Evolutionary conservation across 768 basidiomycete genomes (phyloP).

Genomic region (Trametes coccinea): DNA sequence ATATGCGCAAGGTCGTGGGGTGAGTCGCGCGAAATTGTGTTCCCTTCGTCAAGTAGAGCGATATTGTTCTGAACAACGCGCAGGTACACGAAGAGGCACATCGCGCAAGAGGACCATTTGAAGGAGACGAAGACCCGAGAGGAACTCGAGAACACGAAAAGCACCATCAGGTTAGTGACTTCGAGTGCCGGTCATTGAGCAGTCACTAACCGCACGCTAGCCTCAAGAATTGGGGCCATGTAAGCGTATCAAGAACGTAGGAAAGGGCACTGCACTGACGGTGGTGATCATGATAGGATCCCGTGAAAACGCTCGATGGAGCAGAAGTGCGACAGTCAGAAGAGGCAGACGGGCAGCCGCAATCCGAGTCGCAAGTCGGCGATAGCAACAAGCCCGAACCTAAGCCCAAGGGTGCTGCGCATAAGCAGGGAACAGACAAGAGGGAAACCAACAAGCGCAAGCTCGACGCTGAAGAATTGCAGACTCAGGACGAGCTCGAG

Average conservation of each 20-base stretch:
- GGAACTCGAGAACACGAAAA: conserved; percentile 35
- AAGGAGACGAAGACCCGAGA: conserved; percentile 34
- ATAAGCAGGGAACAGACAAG: not conserved
- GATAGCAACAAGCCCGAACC: not conserved
- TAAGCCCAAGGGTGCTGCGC: not conserved
- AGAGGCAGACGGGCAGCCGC: not conserved
- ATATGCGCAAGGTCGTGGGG: conserved; percentile 37
- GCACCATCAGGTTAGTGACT: conserved; percentile 33
- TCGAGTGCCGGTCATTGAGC: not conserved
- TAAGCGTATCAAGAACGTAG: conserved; percentile 11
- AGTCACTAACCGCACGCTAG: conserved; percentile 14
- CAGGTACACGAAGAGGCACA: conserved; percentile 35
- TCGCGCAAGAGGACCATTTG: conserved; percentile 35
- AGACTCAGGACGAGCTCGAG: not conserved
- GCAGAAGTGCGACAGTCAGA: conserved; percentile 6
- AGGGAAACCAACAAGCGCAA: conserved; percentile 17
- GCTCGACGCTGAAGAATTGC: conserved; percentile 6
- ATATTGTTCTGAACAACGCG: no score
- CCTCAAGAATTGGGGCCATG: conserved; percentile 38
- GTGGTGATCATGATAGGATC: conserved; percentile 25
- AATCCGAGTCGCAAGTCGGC: not conserved
- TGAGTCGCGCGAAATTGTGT: conserved; percentile 9
- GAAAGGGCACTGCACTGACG: not conserved
- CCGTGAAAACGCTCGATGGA: conserved; percentile 28
- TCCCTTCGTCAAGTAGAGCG: no score